Evolutionary conservation across 106 monocot species (phyloP).

Genomic region (Ottelia alismoides): DNA sequence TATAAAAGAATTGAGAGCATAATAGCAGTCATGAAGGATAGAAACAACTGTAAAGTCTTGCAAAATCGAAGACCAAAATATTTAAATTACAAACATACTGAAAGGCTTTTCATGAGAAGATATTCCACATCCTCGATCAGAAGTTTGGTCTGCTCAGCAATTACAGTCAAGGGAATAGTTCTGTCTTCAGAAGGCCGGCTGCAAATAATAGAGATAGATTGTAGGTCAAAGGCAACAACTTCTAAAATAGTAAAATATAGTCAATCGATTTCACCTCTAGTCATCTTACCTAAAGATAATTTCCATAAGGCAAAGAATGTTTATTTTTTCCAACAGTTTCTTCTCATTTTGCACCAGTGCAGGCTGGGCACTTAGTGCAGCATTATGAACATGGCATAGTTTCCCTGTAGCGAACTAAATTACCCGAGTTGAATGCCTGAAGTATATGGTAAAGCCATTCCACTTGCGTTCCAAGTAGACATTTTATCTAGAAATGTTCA

Average conservation of each 20-base stretch:
- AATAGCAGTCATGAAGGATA: no score
- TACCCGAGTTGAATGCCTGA: conserved; percentile 91
- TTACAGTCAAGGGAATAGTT: conserved; percentile 76
- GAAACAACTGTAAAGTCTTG: no score
- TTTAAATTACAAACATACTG: conserved; percentile 37
- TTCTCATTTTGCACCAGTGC: conserved; percentile 76
- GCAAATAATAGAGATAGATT: conserved; percentile 8
- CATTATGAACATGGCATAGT: conserved; percentile 80
- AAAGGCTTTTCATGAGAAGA: conserved; percentile 96
- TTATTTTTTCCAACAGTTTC: conserved; percentile 87
- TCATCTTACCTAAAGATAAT: conserved; percentile 93
- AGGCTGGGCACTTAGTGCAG: conserved; percentile 82
- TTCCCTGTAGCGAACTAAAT: conserved; percentile 79
- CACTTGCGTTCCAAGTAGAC: conserved; percentile 67
- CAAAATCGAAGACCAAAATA: no score
- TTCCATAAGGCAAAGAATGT: conserved; percentile 96
- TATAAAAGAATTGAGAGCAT: no score
- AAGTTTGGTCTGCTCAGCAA: conserved; percentile 81
- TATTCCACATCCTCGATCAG: conserved; percentile 87
- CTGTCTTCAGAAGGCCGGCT: conserved; percentile 93
- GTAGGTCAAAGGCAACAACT: neutral
- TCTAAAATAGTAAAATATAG: neutral
- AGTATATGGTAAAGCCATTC: conserved; percentile 95
- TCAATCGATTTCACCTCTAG: no score
- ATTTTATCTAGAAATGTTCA: conserved; percentile 48